Percentiles rank a stretch among this genome's conserved stretches.
phyloP scores from a whole-genome alignment of 2,329 filamentous ascomycete genomes.

The Tolypocladium ovalisporum region DNA sequence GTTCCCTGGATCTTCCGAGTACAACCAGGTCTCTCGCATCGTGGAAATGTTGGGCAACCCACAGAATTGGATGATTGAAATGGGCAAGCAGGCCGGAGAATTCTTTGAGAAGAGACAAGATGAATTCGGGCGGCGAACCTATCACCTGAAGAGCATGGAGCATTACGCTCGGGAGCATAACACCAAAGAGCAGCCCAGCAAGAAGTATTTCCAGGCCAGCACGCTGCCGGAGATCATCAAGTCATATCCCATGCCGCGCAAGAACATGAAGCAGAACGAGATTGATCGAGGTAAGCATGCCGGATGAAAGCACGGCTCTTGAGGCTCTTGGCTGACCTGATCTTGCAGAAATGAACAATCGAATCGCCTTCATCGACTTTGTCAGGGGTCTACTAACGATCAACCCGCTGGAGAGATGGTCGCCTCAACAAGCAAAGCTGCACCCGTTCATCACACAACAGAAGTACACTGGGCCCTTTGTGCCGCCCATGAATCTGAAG shows the following conservation, averaged over 20 bases:
- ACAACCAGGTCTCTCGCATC: slow-evolving; percentile 95
- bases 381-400: slow-evolving; percentile 87
- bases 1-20: slow-evolving; percentile 95
- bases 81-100: slow-evolving; percentile 93
- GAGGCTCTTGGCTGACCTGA: not conserved
- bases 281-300: slow-evolving; percentile 70
- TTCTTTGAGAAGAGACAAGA: slow-evolving; percentile 92
- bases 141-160: slow-evolving; percentile 93
- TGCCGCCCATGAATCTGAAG: slow-evolving; percentile 94
- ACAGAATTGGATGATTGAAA: slow-evolving; percentile 98
- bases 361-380: slow-evolving; percentile 95
- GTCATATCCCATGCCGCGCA: slow-evolving; percentile 94
- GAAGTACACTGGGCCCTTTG: slow-evolving; percentile 92
- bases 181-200: slow-evolving; percentile 97
- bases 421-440: slow-evolving; percentile 90
- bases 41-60: slow-evolving; percentile 97
- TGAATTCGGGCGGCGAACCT: slow-evolving; percentile 84
- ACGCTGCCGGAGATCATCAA: slow-evolving; percentile 95
- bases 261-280: slow-evolving; percentile 98
- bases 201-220: slow-evolving; percentile 96
- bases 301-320: not conserved
- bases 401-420: slow-evolving; percentile 94
- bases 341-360: slow-evolving; percentile 87
- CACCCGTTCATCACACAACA: slow-evolving; percentile 98
- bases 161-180: slow-evolving; percentile 93